Evolutionary conservation across 352 stramenopile species (phyloP).

Genomic region (Bremia lactucae): DNA sequence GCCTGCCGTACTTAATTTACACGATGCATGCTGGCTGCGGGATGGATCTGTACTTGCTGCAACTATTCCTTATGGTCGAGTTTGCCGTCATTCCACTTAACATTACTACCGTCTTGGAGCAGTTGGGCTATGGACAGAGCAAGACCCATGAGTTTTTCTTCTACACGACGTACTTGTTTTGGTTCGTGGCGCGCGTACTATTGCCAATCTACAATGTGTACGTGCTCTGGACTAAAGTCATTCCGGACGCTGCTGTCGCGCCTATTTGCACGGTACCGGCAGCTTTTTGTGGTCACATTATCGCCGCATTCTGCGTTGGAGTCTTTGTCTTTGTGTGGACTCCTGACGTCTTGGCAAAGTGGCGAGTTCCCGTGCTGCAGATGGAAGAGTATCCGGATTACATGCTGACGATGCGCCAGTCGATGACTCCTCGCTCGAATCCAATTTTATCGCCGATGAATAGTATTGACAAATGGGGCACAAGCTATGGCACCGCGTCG

Average conservation of each 20-base stretch:
- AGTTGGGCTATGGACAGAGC: conserved; percentile 60
- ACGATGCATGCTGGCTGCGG: conserved; percentile 64
- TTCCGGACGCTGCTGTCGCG: conserved; percentile 29
- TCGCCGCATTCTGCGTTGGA: conserved; percentile 67
- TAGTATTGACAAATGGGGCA: conserved; percentile 10
- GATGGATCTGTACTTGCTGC: conserved; percentile 70
- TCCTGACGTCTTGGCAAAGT: conserved; percentile 69
- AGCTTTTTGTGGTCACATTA: conserved; percentile 69
- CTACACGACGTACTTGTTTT: conserved; percentile 65
- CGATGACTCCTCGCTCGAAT: conserved; percentile 55
- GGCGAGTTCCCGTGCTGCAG: conserved; percentile 43
- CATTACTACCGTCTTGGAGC: conserved; percentile 68
- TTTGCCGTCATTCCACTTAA: conserved; percentile 77
- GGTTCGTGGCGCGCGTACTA: conserved; percentile 63
- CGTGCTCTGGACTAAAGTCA: conserved; percentile 59
- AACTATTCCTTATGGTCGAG: conserved; percentile 78
- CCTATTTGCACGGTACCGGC: conserved; percentile 57
- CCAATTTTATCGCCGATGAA: conserved; percentile 29
- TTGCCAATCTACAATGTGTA: conserved; percentile 77
- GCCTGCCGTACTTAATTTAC: conserved; percentile 74
- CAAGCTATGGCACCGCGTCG: conserved; percentile 31
- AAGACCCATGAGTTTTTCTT: conserved; percentile 50
- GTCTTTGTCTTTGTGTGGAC: conserved; percentile 81
- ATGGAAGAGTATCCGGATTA: conserved; percentile 75
- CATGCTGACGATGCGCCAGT: conserved; percentile 67